phyloP scores from a whole-genome alignment of 345 rosid species.

The Rhodamnia rubescens region DNA sequence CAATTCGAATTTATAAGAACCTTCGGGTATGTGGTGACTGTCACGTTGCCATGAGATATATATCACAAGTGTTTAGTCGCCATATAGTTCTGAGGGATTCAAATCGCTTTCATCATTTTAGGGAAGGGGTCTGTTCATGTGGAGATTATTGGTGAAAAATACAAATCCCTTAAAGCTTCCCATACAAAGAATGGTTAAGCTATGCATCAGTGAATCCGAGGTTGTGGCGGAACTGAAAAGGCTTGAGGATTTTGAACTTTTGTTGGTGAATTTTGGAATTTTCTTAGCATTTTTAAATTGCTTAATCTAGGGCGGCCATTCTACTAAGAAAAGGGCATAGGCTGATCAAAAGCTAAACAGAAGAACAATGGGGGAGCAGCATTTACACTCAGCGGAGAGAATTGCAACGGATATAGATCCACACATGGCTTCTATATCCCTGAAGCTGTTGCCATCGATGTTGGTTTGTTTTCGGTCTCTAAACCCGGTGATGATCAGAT shows the following conservation, averaged over 20 bases:
- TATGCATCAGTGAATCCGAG: neutral
- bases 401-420: neutral
- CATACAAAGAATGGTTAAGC: neutral
- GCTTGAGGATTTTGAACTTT: neutral
- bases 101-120: slow-evolving; percentile 87
- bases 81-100: slow-evolving; percentile 79
- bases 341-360: neutral
- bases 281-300: neutral
- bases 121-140: slow-evolving; percentile 76
- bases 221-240: neutral
- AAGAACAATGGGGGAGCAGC: neutral
- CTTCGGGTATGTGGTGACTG: slow-evolving; percentile 93
- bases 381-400: neutral
- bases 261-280: neutral
- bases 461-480: neutral
- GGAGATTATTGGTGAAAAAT: slow-evolving; percentile 72
- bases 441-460: neutral
- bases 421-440: neutral
- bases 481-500: neutral
- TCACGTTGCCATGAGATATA: slow-evolving; percentile 67
- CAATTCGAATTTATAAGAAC: slow-evolving; percentile 79
- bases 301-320: neutral
- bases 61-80: slow-evolving; percentile 48
- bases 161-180: neutral
- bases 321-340: neutral